These are phyloP conservation scores for Saccharum officinarum DNA, from an alignment of 176 grass and related monocot species.

Conservation along the genomic window DNA sequence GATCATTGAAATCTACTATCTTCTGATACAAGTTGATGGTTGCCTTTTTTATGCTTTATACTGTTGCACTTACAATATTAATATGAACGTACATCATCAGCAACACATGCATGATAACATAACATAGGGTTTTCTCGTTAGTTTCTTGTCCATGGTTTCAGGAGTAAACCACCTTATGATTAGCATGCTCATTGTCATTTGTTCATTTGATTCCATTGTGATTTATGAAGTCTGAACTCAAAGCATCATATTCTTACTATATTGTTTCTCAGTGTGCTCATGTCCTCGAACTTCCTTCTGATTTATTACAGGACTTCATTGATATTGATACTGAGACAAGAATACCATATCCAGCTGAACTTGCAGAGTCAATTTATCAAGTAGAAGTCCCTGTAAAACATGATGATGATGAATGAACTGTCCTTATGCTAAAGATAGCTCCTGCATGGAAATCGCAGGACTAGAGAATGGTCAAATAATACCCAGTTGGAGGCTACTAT, in stretches of 20 bases:
- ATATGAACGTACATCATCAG: not conserved
- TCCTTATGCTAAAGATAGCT: constrained; percentile 43
- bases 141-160: constrained; percentile 13
- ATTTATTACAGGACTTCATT: constrained; percentile 65
- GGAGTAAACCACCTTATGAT: not conserved
- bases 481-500: constrained; percentile 65
- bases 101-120: constrained; percentile 9
- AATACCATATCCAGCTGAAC: constrained; percentile 56
- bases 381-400: constrained; percentile 52
- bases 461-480: constrained; percentile 46
- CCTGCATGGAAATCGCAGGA: constrained; percentile 26
- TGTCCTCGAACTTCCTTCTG: constrained; percentile 16
- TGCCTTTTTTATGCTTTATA: not conserved
- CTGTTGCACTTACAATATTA: not conserved
- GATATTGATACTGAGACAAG: constrained; percentile 57
- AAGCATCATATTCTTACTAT: constrained; percentile 19
- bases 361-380: constrained; percentile 63
- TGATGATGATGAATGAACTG: constrained; percentile 15
- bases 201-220: constrained; percentile 14
- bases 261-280: constrained; percentile 15
- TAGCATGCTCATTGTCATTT: not conserved
- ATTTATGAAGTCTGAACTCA: constrained; percentile 30
- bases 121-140: not conserved
- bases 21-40: constrained; percentile 10
- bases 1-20: not conserved